Evolutionary conservation across 2,329 filamentous ascomycete genomes (phyloP).

Genomic region (Apiospora hydei): DNA sequence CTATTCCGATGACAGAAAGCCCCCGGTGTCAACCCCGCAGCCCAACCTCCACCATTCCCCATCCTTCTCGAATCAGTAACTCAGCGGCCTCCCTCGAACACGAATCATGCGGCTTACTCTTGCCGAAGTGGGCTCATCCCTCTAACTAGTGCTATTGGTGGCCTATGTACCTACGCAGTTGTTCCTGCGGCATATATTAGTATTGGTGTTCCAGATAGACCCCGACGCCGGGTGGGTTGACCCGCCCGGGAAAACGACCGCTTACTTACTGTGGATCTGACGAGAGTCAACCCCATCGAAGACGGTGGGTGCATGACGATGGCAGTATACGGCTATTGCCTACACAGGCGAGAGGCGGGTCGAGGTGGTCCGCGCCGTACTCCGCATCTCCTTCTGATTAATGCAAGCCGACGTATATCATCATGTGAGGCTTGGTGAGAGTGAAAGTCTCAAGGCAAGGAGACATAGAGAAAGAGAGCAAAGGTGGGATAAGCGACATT

Average conservation of each 20-base stretch:
- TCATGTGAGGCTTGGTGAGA: background rate
- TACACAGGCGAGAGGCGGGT: background rate
- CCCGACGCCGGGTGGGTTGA: background rate
- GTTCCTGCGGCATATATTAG: background rate
- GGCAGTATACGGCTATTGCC: background rate
- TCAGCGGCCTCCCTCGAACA: background rate
- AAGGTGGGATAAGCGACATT: background rate
- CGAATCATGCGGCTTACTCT: background rate
- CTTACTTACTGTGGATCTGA: background rate
- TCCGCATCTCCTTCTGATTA: background rate
- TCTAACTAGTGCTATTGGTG: background rate
- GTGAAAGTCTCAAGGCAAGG: background rate
- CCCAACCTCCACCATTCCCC: slow-evolving; percentile 9
- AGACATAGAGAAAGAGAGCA: too few species aligned
- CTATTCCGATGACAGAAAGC: background rate
- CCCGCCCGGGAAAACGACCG: background rate
- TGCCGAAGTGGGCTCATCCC: background rate
- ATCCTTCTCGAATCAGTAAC: background rate
- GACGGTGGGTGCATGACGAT: background rate
- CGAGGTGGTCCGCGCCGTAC: background rate
- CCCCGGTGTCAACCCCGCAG: slow-evolving; percentile 1
- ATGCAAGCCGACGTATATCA: background rate
- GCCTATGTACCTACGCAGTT: background rate
- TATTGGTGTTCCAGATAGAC: background rate
- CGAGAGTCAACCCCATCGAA: background rate